Evolutionary conservation across 495 filamentous ascomycete species (phyloP).

Genomic region (Aspergillus asperescens): DNA sequence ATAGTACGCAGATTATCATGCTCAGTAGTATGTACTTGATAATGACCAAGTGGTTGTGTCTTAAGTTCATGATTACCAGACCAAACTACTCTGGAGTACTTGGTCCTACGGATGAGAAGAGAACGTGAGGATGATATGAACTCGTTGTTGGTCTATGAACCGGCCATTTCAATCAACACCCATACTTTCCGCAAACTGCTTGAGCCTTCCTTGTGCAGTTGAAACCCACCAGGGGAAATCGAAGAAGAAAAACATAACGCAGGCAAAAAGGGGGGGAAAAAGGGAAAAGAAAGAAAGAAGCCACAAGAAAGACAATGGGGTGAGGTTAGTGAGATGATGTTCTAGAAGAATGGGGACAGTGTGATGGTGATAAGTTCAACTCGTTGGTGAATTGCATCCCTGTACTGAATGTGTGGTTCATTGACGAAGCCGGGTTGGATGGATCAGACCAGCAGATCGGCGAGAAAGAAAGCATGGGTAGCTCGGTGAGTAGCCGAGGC

Average conservation of each 20-base stretch:
- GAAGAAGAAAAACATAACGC: conserved; percentile 14
- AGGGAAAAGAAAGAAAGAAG: background rate
- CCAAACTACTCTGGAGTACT: too few relatives aligned
- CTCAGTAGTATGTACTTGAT: too few relatives aligned
- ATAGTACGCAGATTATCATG: too few relatives aligned
- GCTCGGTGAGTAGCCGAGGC: background rate
- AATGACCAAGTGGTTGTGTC: too few relatives aligned
- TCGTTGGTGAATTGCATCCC: conserved; percentile 12
- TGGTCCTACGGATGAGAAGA: too few relatives aligned
- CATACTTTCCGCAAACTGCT: conserved; percentile 1
- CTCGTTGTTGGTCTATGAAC: conserved; percentile 22
- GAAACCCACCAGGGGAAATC: conserved; percentile 19
- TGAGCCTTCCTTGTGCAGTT: conserved; percentile 6
- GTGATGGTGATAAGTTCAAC: conserved; percentile 20
- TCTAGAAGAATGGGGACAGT: conserved; percentile 13
- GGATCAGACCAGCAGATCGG: conserved; percentile 22
- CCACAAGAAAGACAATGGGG: background rate
- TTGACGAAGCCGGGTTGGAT: conserved; percentile 5
- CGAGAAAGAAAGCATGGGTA: conserved; percentile 1
- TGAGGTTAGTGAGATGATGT: conserved; percentile 5
- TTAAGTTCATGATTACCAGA: too few relatives aligned
- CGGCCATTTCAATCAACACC: conserved; percentile 17
- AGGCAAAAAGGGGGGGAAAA: conserved; percentile 14
- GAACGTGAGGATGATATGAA: conserved; percentile 4
- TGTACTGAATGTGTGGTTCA: background rate